phyloP scores from a whole-genome alignment of 805 yeast species.

The Starmerella stellata region DNA sequence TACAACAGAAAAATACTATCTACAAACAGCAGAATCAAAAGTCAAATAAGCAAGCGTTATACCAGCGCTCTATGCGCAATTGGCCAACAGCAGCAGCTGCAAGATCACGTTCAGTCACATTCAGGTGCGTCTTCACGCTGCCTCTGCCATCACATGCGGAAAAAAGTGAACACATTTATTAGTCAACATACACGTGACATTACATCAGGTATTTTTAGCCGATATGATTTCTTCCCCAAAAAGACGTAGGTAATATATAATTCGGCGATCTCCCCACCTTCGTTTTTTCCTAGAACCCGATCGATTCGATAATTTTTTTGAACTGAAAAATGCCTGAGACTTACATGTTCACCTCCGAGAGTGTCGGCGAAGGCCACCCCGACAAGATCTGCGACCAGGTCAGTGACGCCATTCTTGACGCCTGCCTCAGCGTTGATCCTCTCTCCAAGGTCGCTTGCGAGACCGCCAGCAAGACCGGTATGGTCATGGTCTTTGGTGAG shows the following conservation, averaged over 20 bases:
- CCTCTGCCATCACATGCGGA: not conserved
- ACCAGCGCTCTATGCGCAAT: no score
- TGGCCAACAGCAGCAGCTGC: no score
- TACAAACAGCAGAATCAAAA: no score
- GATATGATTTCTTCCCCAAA: not conserved
- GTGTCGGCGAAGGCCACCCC: slow-evolving; percentile 51
- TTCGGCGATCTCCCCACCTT: no score
- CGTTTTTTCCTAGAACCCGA: no score
- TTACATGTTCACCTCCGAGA: slow-evolving; percentile 48
- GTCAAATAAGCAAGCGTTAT: no score
- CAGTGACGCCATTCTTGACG: slow-evolving; percentile 93
- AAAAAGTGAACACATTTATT: no score
- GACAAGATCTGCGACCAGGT: slow-evolving; percentile 81
- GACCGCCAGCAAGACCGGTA: slow-evolving; percentile 97
- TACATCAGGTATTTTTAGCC: not conserved
- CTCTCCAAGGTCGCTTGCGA: slow-evolving; percentile 98
- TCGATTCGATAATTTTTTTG: no score
- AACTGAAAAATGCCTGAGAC: slow-evolving; percentile 20
- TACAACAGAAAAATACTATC: no score
- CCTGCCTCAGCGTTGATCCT: slow-evolving; percentile 90
- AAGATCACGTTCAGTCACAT: not conserved
- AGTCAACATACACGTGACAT: not conserved
- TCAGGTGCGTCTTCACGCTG: not conserved
- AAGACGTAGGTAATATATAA: not conserved
- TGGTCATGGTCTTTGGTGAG: slow-evolving; percentile 99